Conservation (phyloP, 305 asterid genomes). For the Fraxinus dipetala region DNA sequence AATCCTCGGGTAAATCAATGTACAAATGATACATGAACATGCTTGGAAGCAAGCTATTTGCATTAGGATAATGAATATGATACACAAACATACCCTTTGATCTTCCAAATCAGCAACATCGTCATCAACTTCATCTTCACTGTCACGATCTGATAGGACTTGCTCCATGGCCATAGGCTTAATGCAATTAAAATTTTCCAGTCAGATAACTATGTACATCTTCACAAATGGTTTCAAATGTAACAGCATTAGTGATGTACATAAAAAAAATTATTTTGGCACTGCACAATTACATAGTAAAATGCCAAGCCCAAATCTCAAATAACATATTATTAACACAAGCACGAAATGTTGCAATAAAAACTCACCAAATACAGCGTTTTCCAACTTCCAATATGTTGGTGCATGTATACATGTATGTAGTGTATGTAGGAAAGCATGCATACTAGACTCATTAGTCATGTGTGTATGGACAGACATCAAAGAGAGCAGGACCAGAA, state of each 20-base stretch:
- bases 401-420: not conserved
- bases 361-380: conserved; percentile 9
- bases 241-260: not conserved
- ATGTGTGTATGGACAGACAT: not conserved
- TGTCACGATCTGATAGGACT: conserved; percentile 89
- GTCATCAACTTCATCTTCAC: conserved; percentile 99
- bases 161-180: conserved; percentile 99
- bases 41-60: conserved; percentile 13
- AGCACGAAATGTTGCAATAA: not conserved
- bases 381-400: not conserved
- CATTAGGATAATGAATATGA: not conserved
- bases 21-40: conserved; percentile 11
- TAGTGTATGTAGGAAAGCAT: not conserved
- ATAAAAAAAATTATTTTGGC: not conserved
- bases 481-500: not conserved
- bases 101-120: conserved; percentile 99
- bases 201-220: conserved; percentile 24
- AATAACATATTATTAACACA: not conserved
- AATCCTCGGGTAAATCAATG: conserved; percentile 18
- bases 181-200: conserved; percentile 22
- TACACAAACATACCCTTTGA: conserved; percentile 68
- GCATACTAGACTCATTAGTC: not conserved
- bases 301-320: conserved; percentile 17
- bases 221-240: conserved; percentile 8
- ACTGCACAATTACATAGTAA: not conserved